These are phyloP conservation scores for Stephania japonica DNA, from an alignment of 164 flowering plant species.

Conservation along the genomic window DNA sequence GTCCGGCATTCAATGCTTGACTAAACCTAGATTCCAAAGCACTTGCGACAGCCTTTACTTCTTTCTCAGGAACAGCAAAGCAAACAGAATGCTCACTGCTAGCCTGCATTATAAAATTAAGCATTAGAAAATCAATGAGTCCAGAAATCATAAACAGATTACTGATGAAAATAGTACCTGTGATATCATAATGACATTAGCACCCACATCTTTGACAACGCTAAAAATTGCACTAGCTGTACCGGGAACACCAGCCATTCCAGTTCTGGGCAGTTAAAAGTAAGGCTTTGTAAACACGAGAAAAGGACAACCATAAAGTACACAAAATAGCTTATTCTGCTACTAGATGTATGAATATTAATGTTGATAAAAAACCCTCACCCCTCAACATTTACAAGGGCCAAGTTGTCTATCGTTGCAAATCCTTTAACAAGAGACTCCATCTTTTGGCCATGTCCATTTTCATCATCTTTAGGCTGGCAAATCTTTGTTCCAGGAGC, in stretches of 20 bases:
- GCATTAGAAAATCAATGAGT: conserved; percentile 5
- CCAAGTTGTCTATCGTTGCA: conserved; percentile 96
- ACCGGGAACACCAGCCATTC: conserved; percentile 99
- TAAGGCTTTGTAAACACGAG: not conserved
- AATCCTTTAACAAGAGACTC: conserved; percentile 81
- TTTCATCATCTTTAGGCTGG: conserved; percentile 33
- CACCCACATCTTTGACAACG: conserved; percentile 96
- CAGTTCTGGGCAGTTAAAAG: conserved; percentile 56
- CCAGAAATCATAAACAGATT: not conserved
- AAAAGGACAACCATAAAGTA: not conserved
- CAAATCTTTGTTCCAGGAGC: conserved; percentile 92
- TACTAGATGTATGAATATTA: not conserved
- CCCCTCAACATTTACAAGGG: conserved; percentile 99
- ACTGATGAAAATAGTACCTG: conserved; percentile 44
- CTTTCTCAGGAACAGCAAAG: conserved; percentile 98
- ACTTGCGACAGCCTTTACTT: conserved; percentile 82
- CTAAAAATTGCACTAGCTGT: conserved; percentile 87
- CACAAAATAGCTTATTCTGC: not conserved
- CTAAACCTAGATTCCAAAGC: conserved; percentile 78
- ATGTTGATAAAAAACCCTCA: conserved; percentile 28
- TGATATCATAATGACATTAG: conserved; percentile 98
- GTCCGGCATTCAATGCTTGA: conserved; percentile 87
- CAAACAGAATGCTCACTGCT: conserved; percentile 99
- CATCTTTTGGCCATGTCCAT: conserved; percentile 36
- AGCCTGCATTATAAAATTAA: conserved; percentile 50